These are phyloP conservation scores for Malassezia equina DNA, from an alignment of 1,284 basidiomycete species.

Conservation along the genomic window DNA sequence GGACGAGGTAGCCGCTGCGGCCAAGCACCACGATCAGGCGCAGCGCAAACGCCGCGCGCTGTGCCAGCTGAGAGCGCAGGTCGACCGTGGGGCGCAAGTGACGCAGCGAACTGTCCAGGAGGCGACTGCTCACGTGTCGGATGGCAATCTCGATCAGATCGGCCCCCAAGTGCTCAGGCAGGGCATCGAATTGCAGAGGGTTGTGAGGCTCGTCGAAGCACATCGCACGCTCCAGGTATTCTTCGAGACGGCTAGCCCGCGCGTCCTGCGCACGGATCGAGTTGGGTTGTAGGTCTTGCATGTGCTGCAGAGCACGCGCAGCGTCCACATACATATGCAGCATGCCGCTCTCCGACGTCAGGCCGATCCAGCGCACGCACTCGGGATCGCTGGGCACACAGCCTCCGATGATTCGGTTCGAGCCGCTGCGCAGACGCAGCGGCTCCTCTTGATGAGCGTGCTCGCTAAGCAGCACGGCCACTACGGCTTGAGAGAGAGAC, in stretches of 20 bases:
- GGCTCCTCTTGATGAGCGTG: slow-evolving; percentile 39
- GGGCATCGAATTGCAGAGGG: slow-evolving; percentile 71
- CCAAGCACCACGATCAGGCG: slow-evolving; percentile 73
- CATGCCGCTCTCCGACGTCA: slow-evolving; percentile 37
- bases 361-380: slow-evolving; percentile 28
- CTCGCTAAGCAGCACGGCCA: slow-evolving; percentile 24
- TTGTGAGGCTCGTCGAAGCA: slow-evolving; percentile 66
- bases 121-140: slow-evolving; percentile 62
- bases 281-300: slow-evolving; percentile 10
- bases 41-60: slow-evolving; percentile 64
- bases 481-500: slow-evolving; percentile 29
- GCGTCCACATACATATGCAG: slow-evolving; percentile 31
- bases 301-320: slow-evolving; percentile 19
- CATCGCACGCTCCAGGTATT: slow-evolving; percentile 76
- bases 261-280: slow-evolving; percentile 23
- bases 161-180: slow-evolving; percentile 61
- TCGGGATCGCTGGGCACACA: slow-evolving; percentile 10
- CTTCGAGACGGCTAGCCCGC: slow-evolving; percentile 57
- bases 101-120: slow-evolving; percentile 22
- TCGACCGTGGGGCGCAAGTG: slow-evolving; percentile 52
- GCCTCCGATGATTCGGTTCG: slow-evolving; percentile 42
- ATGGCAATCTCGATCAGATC: slow-evolving; percentile 59
- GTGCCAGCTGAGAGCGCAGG: slow-evolving; percentile 65
- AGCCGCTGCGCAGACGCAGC: slow-evolving; percentile 42
- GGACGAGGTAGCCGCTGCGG: slow-evolving; percentile 27